A percentile compares a stretch with the other conserved stretches of the same genome.
phyloP scores from a whole-genome alignment of 225 moss, liverwort and hornwort species.

The Lunularia cruciata region DNA sequence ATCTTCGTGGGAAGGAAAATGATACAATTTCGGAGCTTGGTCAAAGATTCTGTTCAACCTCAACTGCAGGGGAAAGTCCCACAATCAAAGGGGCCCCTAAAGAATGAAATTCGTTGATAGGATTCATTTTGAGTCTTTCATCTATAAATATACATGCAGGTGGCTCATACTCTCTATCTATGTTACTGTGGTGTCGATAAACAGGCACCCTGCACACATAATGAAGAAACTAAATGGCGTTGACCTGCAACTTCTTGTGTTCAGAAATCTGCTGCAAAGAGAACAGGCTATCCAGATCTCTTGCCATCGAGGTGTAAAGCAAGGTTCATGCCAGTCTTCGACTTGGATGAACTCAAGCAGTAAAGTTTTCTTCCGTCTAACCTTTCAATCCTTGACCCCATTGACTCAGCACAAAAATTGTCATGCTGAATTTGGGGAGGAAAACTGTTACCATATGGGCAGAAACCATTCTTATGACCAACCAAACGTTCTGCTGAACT shows the following conservation, averaged over 20 bases:
- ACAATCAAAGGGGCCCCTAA: neutral
- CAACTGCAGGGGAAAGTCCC: neutral
- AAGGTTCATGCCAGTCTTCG: neutral
- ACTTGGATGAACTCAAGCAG: neutral
- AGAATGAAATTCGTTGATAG: neutral
- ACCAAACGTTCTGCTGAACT: too few relatives aligned
- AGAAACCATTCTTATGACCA: too few relatives aligned
- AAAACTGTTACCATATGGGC: too few relatives aligned
- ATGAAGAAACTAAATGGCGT: neutral
- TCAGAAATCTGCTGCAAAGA: neutral
- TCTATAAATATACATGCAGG: constrained; percentile 8
- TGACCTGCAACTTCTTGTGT: neutral
- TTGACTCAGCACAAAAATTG: neutral
- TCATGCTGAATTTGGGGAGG: neutral
- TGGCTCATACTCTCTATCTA: neutral
- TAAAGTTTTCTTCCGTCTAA: neutral
- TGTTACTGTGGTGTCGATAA: too few relatives aligned
- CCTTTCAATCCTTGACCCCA: too few relatives aligned
- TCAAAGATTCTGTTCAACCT: too few relatives aligned
- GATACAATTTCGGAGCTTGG: too few relatives aligned
- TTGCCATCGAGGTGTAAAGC: neutral
- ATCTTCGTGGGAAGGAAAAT: too few relatives aligned
- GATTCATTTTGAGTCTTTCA: neutral
- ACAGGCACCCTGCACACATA: neutral
- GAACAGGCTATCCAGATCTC: neutral